A percentile compares a stretch with the other conserved stretches of the same genome.
Conservation (phyloP, 2,329 filamentous ascomycete species). For the Colletotrichum tropicicola region DNA sequence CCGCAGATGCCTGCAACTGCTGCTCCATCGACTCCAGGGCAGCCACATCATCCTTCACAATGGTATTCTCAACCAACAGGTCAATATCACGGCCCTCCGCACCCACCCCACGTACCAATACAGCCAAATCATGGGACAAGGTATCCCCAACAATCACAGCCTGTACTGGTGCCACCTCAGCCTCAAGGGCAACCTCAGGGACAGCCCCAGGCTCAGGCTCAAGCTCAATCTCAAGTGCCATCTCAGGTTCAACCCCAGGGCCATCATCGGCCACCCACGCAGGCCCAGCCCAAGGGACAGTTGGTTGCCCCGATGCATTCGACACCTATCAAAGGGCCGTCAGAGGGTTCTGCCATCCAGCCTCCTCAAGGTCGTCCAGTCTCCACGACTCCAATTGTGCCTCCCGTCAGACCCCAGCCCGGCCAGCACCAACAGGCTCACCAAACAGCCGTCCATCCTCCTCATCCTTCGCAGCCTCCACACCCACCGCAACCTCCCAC, state of each 20-base stretch:
- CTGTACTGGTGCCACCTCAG: slow-evolving; percentile 21
- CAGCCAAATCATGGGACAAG: slow-evolving; percentile 26
- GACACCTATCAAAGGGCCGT: slow-evolving; percentile 34
- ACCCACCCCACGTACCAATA: slow-evolving; percentile 17
- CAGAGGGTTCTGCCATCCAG: slow-evolving; percentile 22
- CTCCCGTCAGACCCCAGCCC: slow-evolving; percentile 43
- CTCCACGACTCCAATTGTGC: slow-evolving; percentile 43
- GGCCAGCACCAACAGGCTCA: slow-evolving; percentile 33
- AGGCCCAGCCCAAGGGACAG: slow-evolving; percentile 42
- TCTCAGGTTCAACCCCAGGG: slow-evolving; percentile 38
- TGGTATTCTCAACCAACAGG: slow-evolving; percentile 26
- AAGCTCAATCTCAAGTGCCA: slow-evolving; percentile 34
- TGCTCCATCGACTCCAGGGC: slow-evolving; percentile 23
- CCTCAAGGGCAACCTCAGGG: slow-evolving; percentile 19
- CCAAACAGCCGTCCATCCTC: background rate
- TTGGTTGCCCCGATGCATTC: slow-evolving; percentile 45
- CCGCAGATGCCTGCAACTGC: slow-evolving; percentile 5
- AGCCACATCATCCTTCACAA: slow-evolving; percentile 31
- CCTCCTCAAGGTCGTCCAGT: slow-evolving; percentile 40
- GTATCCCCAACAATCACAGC: slow-evolving; percentile 30
- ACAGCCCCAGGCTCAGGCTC: slow-evolving; percentile 26
- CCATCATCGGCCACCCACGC: slow-evolving; percentile 20
- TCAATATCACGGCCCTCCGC: slow-evolving; percentile 24
- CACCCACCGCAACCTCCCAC: slow-evolving; percentile 40
- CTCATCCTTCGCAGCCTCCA: slow-evolving; percentile 39